Conservation (phyloP, 306 rosid genomes). For the Erythrophleum fordii region DNA sequence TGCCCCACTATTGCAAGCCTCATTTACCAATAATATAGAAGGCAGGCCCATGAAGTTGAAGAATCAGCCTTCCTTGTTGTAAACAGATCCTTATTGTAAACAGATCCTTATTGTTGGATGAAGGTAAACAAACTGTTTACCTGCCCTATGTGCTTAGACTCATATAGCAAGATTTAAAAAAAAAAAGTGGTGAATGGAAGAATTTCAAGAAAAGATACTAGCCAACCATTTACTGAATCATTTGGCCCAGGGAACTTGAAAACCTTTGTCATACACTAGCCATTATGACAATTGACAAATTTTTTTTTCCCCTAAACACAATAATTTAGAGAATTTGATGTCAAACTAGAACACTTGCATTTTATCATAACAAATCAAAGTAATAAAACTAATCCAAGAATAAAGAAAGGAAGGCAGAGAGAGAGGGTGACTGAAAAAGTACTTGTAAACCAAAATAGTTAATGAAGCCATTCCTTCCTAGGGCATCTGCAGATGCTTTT, state of each 20-base stretch:
- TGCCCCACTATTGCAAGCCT: too few species aligned
- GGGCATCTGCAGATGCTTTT: conserved; percentile 78
- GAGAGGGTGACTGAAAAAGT: conserved; percentile 41
- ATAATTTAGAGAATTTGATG: conserved; percentile 1
- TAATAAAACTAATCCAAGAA: conserved; percentile 16
- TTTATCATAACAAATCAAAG: conserved; percentile 28
- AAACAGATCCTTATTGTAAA: not conserved
- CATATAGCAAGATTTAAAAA: not conserved
- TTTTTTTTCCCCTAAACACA: not conserved
- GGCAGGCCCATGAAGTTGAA: too few species aligned
- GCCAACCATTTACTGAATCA: not conserved
- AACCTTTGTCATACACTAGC: not conserved
- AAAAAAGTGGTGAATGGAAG: not conserved
- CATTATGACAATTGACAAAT: not conserved
- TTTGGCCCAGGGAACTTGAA: conserved; percentile 9
- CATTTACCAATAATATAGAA: too few species aligned
- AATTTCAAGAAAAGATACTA: not conserved
- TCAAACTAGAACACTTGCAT: conserved; percentile 10
- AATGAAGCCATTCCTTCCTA: conserved; percentile 84
- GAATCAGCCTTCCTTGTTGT: too few species aligned
- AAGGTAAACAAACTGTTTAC: not conserved
- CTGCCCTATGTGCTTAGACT: not conserved
- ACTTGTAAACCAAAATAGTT: conserved; percentile 99
- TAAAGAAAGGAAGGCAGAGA: conserved; percentile 15
- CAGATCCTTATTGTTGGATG: not conserved